Evolutionary conservation across 371 early-diverging fungal genomes (phyloP), one percentile per base, ranked within the genome.

Genomic region (Lichtheimia hyalospora): DNA sequence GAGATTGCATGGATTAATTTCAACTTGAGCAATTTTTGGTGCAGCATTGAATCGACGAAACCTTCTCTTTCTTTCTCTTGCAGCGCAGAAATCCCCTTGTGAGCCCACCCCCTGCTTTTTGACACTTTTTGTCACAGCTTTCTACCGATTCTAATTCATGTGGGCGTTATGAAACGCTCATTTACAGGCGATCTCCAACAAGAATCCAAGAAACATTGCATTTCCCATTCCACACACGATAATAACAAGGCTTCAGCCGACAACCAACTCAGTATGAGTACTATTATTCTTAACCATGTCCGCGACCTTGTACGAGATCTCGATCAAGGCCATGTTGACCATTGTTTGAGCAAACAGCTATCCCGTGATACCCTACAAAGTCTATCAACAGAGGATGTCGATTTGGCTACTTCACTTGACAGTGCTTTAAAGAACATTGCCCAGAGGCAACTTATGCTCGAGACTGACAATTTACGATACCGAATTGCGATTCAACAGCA

Each of bases 401-500:
- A 66, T 14, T 49, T 66, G 8, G 54, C 68, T 23, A 59, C 48
- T 27, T 24, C 62, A 21, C 57, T 73, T 27, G 70, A 71, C n/a
- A 40, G 44, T 18, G 66, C 69, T 39, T 58, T 77, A 12, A 70
- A 69, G 50, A 67, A 67, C 21, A 69, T 77, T 16, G 78, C 74
- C 28, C 70, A 77, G 28, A 67, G 71, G 48, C 74, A 74, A 57
- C 56, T 74, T 18, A 66, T 63, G 49, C 49, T 77, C 15, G 71
- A 77, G 56, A 70, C 74, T 16, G 78, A 77, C 52, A 74, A 71
- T 56, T 58, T 77, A 44, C 63, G 78, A 57, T 70, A 68, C 57
- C 70, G 71, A 42, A 74, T 77, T 8, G 72, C 72, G 48, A 70
- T 74, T 23, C 74, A 72, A 42, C 78, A 77, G 20, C 78, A 77